Conservation (phyloP, 768 basidiomycete species). For the Botryobasidium botryosum region DNA sequence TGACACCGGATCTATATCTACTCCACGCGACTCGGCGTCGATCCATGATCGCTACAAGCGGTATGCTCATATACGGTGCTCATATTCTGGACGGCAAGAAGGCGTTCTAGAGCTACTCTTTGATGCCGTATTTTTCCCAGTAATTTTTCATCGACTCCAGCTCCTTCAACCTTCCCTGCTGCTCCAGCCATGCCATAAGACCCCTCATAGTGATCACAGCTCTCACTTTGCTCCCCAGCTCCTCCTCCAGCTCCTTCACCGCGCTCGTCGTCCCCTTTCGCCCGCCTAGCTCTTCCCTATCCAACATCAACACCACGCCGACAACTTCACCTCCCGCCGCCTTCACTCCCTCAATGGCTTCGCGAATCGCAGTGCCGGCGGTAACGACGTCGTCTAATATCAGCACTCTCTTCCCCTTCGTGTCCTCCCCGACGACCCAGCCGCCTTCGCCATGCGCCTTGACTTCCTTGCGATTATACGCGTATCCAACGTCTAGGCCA, state of each 20-base stretch:
- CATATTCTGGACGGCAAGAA: too few relatives aligned
- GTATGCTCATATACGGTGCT: too few relatives aligned
- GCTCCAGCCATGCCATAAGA: constrained; percentile 65
- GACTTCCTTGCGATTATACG: constrained; percentile 87
- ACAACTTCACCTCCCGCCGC: constrained; percentile 63
- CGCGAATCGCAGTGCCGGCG: constrained; percentile 71
- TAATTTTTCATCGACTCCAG: constrained; percentile 62
- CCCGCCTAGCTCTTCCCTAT: constrained; percentile 71
- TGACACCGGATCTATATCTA: too few relatives aligned
- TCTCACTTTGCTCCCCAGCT: constrained; percentile 29
- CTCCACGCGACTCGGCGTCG: too few relatives aligned
- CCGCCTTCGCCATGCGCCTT: constrained; percentile 98
- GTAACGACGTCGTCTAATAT: constrained; percentile 97
- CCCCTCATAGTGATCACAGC: constrained; percentile 77
- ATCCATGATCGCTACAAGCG: too few relatives aligned
- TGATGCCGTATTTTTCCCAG: constrained; percentile 44
- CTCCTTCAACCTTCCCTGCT: constrained; percentile 45
- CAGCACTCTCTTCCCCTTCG: constrained; percentile 68
- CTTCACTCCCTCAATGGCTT: constrained; percentile 58
- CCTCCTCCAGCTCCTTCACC: constrained; percentile 41
- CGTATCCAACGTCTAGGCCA: constrained; percentile 53
- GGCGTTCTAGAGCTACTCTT: too few relatives aligned
- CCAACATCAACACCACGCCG: constrained; percentile 74
- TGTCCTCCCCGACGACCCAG: constrained; percentile 65
- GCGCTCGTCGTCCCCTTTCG: constrained; percentile 29